phyloP scores from a whole-genome alignment of 805 yeast genomes.

The Saturnispora serradocipensis region DNA sequence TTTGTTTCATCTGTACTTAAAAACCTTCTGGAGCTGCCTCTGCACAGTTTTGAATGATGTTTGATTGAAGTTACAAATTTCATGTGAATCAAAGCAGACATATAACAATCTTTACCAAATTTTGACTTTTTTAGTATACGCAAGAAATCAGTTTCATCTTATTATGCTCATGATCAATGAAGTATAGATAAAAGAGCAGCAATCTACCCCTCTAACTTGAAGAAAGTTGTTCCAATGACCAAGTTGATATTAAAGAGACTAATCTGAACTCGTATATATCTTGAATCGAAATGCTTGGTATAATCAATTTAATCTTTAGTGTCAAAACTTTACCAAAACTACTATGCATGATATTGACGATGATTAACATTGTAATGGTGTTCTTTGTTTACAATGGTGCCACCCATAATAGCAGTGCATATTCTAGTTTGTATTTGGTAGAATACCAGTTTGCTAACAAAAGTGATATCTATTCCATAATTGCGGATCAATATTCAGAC shows the following conservation, averaged over 20 bases:
- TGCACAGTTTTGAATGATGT: neutral
- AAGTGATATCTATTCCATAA: conserved; percentile 9
- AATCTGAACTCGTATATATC: neutral
- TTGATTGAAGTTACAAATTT: neutral
- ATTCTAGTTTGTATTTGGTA: conserved; percentile 8
- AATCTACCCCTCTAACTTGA: neutral
- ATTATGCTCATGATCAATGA: neutral
- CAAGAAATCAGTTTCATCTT: neutral
- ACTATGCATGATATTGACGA: conserved; percentile 5
- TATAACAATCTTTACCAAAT: neutral
- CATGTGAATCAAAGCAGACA: neutral
- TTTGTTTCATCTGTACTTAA: neutral
- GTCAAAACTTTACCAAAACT: conserved; percentile 10
- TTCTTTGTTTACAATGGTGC: conserved; percentile 13
- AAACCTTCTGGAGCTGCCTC: neutral
- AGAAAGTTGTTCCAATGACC: neutral
- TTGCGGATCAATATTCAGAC: conserved; percentile 9
- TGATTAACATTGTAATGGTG: conserved; percentile 11
- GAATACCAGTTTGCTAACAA: conserved; percentile 9
- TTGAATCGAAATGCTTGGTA: neutral
- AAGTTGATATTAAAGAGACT: neutral
- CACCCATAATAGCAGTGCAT: conserved; percentile 11
- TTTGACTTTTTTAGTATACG: neutral
- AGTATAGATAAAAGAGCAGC: neutral
- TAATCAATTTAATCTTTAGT: conserved; percentile 6